These are phyloP conservation scores for Alnus rubra DNA, from an alignment of 306 rosid genomes.

Conservation along the genomic window DNA sequence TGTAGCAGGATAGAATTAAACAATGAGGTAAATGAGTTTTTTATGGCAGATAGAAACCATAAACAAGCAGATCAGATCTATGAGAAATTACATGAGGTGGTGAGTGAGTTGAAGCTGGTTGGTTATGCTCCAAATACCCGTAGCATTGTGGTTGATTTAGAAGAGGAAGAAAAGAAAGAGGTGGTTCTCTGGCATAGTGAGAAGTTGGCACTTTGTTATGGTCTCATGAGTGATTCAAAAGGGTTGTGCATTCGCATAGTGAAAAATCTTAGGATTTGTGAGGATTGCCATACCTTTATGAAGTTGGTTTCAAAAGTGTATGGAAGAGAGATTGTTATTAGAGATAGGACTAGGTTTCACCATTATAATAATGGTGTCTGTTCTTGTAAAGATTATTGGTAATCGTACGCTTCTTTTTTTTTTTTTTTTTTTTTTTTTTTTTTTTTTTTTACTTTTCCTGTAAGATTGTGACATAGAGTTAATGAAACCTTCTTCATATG, in stretches of 20 bases:
- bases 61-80: constrained; percentile 61
- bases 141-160: constrained; percentile 59
- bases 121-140: constrained; percentile 65
- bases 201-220: constrained; percentile 78
- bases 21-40: constrained; percentile 63
- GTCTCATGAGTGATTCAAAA: constrained; percentile 48
- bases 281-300: constrained; percentile 83
- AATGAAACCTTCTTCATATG: too few species aligned
- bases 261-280: constrained; percentile 82
- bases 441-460: not conserved
- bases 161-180: constrained; percentile 77
- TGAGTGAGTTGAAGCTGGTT: constrained; percentile 52
- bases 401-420: not conserved
- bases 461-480: not conserved
- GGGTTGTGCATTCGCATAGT: constrained; percentile 55
- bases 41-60: constrained; percentile 81
- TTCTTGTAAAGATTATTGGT: constrained; percentile 65
- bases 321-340: constrained; percentile 55
- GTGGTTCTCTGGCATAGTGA: constrained; percentile 80
- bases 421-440: too few species aligned
- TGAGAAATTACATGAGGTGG: constrained; percentile 67
- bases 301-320: constrained; percentile 73
- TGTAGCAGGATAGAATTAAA: constrained; percentile 66
- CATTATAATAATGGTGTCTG: constrained; percentile 68
- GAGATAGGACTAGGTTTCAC: constrained; percentile 88